These are phyloP conservation scores for Catenaria anguillulae DNA, from an alignment of 371 early-diverging fungal species.

Conservation along the genomic window DNA sequence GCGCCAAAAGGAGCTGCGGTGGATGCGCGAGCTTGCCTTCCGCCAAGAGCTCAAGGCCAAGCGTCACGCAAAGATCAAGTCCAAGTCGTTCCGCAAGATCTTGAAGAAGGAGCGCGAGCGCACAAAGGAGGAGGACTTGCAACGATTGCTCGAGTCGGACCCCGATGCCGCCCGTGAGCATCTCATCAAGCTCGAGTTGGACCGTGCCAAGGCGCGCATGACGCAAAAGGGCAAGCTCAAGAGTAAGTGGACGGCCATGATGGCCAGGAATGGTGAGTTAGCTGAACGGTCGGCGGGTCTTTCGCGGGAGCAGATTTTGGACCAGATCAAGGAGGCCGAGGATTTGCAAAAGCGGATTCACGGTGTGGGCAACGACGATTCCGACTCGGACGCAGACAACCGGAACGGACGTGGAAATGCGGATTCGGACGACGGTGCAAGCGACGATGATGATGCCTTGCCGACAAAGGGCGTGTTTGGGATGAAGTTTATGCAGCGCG, in stretches of 20 bases:
- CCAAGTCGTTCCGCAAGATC: constrained; percentile 78
- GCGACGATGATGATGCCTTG: constrained; percentile 2
- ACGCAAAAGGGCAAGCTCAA: constrained; percentile 82
- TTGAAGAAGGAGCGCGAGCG: constrained; percentile 49
- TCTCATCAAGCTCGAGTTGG: constrained; percentile 46
- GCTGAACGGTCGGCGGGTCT: constrained; percentile 43
- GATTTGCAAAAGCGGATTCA: constrained; percentile 63
- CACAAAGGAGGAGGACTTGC: constrained; percentile 25
- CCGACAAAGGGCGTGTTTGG: constrained; percentile 59
- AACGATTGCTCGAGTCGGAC: constrained; percentile 51
- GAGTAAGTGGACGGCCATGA: constrained; percentile 76
- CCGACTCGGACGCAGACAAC: no score
- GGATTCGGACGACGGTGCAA: constrained; percentile 11
- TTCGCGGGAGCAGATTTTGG: constrained; percentile 62
- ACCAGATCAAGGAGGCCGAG: constrained; percentile 70
- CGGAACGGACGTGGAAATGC: no score
- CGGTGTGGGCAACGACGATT: constrained; percentile 16
- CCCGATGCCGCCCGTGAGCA: constrained; percentile 50
- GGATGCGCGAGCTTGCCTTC: constrained; percentile 87
- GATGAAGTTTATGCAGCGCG: constrained; percentile 87
- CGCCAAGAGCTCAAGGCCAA: constrained; percentile 80
- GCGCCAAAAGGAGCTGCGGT: constrained; percentile 60
- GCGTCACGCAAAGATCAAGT: constrained; percentile 89
- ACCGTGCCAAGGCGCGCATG: constrained; percentile 80
- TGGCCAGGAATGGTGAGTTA: no score